Conservation (phyloP, 495 filamentous ascomycete genomes). For the Gamarada debralockiae region DNA sequence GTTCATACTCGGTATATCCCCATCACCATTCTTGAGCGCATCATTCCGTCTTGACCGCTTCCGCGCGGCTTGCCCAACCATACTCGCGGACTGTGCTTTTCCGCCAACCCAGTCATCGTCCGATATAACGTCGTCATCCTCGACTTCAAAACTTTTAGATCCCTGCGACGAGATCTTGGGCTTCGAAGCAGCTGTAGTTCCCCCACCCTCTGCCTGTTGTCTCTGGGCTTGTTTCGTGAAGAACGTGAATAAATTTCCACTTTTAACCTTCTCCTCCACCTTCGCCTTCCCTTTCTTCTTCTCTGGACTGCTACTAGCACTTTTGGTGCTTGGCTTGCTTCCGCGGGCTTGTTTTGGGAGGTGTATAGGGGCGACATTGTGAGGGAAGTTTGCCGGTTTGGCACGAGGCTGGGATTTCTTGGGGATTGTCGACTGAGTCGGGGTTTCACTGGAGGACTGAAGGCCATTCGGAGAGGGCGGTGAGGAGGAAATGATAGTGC, state of each 20-base stretch:
- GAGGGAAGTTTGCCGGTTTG: conserved; percentile 19
- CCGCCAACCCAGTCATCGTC: conserved; percentile 48
- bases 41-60: conserved; percentile 30
- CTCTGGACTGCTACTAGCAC: conserved; percentile 46
- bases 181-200: conserved; percentile 9
- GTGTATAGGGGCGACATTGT: conserved; percentile 22
- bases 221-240: conserved; percentile 50
- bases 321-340: conserved; percentile 24
- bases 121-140: conserved; percentile 31
- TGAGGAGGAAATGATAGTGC: conserved; percentile 19
- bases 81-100: conserved; percentile 36
- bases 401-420: conserved; percentile 12
- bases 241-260: conserved; percentile 44
- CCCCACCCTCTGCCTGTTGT: conserved; percentile 18
- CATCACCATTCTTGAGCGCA: conserved; percentile 11
- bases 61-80: conserved; percentile 40
- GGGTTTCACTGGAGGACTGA: not conserved
- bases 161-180: conserved; percentile 1
- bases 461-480: conserved; percentile 9
- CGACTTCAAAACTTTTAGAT: conserved; percentile 1
- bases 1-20: conserved; percentile 17
- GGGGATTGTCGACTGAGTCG: conserved; percentile 4
- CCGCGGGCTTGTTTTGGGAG: conserved; percentile 10
- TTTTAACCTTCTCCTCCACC: conserved; percentile 37
- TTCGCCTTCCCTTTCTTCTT: conserved; percentile 37